These are phyloP conservation scores for Aspergillus hiratsukae DNA, from an alignment of 2,329 filamentous ascomycete genomes.

Conservation along the genomic window DNA sequence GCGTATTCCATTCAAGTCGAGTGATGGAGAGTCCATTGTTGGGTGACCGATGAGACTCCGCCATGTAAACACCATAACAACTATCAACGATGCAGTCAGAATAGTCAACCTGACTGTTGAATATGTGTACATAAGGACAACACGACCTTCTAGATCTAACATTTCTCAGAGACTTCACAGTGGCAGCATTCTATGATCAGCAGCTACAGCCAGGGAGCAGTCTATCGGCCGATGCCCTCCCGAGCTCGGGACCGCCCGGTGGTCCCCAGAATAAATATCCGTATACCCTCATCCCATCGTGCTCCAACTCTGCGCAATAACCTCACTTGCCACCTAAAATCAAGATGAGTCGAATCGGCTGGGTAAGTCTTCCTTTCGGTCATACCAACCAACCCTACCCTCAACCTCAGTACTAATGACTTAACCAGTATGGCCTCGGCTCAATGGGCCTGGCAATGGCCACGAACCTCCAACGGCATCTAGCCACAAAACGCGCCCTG, in stretches of 20 bases:
- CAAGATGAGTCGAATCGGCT: constrained; percentile 33
- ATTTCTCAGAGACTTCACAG: too few relatives aligned
- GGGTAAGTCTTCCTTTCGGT: constrained; percentile 21
- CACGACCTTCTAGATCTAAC: neutral
- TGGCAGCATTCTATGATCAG: neutral
- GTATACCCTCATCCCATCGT: neutral
- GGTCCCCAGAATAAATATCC: constrained; percentile 1
- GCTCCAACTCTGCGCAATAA: neutral
- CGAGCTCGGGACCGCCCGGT: constrained; percentile 18
- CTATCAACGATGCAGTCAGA: neutral
- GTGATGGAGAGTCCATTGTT: neutral
- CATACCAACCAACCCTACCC: neutral
- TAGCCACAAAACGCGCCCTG: constrained; percentile 28
- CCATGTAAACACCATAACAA: neutral
- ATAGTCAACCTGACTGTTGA: neutral
- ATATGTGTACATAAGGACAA: neutral
- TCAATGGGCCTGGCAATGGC: constrained; percentile 46
- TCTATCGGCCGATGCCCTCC: constrained; percentile 8
- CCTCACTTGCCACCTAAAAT: neutral
- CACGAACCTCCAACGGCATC: constrained; percentile 39
- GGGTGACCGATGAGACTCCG: neutral
- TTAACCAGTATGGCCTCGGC: constrained; percentile 38
- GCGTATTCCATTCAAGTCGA: neutral
- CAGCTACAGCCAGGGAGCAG: neutral
- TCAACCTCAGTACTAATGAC: neutral